Conservation (phyloP, 139 green algal species). For the Medakamo hakoo region DNA sequence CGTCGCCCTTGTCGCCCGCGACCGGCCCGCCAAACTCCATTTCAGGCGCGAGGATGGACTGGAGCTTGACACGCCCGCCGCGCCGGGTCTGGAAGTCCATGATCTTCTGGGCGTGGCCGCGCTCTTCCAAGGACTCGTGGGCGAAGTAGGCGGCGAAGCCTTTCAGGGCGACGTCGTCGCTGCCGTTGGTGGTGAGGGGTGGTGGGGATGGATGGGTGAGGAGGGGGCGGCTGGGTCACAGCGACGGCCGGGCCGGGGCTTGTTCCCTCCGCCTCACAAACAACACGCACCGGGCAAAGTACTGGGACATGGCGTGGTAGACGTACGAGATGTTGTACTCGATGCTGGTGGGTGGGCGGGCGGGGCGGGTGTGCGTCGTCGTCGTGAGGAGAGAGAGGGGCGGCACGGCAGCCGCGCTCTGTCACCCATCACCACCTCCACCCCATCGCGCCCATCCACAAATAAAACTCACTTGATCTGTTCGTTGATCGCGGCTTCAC, state of each 20-base stretch:
- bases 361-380: neutral
- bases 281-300: constrained; percentile 62
- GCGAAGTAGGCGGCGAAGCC: constrained; percentile 66
- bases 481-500: constrained; percentile 85
- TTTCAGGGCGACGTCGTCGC: constrained; percentile 84
- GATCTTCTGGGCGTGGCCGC: constrained; percentile 77
- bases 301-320: constrained; percentile 84
- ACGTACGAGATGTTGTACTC: constrained; percentile 65
- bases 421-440: neutral
- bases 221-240: neutral
- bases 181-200: neutral
- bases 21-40: constrained; percentile 48
- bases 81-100: constrained; percentile 79
- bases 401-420: too few relatives aligned
- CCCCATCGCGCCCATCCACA: neutral
- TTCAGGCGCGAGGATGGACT: constrained; percentile 60
- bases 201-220: neutral
- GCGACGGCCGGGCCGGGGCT: too few relatives aligned
- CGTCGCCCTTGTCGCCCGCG: constrained; percentile 59
- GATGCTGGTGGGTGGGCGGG: constrained; percentile 1
- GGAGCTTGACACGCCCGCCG: constrained; percentile 76
- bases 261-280: too few relatives aligned
- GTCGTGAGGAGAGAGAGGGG: neutral
- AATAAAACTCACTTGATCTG: constrained; percentile 81
- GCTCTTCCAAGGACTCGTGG: constrained; percentile 59